Percentiles rank a stretch among this genome's conserved stretches.
Evolutionary conservation across 441 rosid genomes (phyloP).

Genomic region (Adansonia madagascariensis): DNA sequence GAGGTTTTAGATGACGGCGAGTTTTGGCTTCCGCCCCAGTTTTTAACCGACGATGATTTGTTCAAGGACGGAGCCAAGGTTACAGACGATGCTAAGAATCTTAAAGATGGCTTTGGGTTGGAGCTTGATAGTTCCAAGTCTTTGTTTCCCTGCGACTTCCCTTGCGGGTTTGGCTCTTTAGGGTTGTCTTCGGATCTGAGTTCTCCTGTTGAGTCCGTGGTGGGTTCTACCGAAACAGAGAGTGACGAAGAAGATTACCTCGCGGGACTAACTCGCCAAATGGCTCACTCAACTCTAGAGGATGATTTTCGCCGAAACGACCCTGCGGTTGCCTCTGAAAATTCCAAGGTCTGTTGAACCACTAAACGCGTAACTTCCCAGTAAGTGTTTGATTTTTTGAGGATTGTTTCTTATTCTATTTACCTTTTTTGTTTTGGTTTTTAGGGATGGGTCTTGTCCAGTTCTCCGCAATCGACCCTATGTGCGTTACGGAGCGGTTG

Average conservation of each 20-base stretch:
- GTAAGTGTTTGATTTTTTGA: not conserved
- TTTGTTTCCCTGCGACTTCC: constrained; percentile 38
- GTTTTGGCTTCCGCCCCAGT: constrained; percentile 78
- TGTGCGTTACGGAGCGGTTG: constrained; percentile 45
- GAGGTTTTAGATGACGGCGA: constrained; percentile 63
- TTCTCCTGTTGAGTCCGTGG: constrained; percentile 61
- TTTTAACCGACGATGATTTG: constrained; percentile 63
- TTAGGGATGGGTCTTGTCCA: constrained; percentile 45
- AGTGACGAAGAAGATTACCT: constrained; percentile 59
- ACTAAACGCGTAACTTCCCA: no score
- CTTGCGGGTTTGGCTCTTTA: constrained; percentile 40
- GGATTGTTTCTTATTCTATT: not conserved
- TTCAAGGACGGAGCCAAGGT: constrained; percentile 35
- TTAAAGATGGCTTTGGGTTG: constrained; percentile 24
- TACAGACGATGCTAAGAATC: not conserved
- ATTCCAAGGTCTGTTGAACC: constrained; percentile 35
- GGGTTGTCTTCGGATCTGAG: constrained; percentile 49
- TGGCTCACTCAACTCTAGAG: constrained; percentile 50
- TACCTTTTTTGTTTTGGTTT: not conserved
- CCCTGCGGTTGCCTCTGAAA: constrained; percentile 22
- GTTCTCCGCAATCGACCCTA: constrained; percentile 66
- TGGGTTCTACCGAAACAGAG: constrained; percentile 59
- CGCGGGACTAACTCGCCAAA: constrained; percentile 49
- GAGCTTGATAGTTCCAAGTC: constrained; percentile 27
- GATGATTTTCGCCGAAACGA: constrained; percentile 37